These are phyloP conservation scores for Spiraea crenata DNA, from an alignment of 331 rosid species.

Conservation along the genomic window DNA sequence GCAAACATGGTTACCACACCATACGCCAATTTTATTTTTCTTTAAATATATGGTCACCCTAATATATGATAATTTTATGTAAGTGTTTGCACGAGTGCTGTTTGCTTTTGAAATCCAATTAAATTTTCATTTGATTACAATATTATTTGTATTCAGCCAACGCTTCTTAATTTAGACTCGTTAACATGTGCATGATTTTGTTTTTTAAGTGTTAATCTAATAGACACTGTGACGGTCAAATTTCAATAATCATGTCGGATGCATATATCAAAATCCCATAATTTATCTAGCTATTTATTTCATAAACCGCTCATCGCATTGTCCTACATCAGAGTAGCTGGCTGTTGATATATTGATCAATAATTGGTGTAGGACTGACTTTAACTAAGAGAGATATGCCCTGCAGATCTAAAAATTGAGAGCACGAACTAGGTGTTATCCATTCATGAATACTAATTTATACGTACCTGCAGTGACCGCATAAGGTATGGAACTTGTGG, in stretches of 20 bases:
- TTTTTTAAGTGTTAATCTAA: no score
- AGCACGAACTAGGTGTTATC: neutral
- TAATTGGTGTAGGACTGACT: neutral
- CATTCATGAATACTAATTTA: neutral
- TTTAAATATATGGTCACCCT: conserved; percentile 1
- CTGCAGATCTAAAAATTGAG: neutral
- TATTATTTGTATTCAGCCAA: neutral
- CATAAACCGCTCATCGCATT: no score
- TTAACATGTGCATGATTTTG: neutral
- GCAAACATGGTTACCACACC: conserved; percentile 16
- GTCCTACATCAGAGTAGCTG: neutral
- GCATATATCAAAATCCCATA: neutral
- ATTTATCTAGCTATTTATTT: no score
- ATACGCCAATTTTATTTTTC: no score
- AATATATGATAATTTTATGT: neutral
- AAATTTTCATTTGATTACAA: neutral
- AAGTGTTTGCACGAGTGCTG: conserved; percentile 8
- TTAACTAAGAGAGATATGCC: neutral
- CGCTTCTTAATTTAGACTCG: neutral
- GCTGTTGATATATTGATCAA: neutral
- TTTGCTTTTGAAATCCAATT: neutral
- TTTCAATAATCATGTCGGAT: neutral
- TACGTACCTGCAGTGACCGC: conserved; percentile 5
- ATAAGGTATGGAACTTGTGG: neutral
- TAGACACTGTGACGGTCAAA: neutral